phyloP scores from a whole-genome alignment of 108 stramenopile genomes.

The Skeletonema marinoi region DNA sequence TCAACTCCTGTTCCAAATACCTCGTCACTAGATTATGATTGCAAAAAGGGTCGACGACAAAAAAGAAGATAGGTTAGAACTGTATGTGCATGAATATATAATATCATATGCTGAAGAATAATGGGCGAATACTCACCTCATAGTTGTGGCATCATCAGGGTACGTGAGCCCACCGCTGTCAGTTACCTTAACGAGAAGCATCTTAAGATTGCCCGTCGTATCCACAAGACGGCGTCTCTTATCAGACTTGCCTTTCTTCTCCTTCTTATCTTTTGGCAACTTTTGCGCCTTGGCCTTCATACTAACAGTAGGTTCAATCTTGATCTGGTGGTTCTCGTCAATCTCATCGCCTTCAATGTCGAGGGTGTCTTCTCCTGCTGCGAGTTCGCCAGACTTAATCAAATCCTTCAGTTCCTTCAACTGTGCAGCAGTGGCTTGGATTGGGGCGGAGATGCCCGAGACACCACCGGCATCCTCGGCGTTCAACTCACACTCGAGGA shows the following conservation, averaged over 20 bases:
- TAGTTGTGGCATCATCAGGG: background rate
- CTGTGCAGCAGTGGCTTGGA: background rate
- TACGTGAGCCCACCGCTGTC: background rate
- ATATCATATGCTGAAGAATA: background rate
- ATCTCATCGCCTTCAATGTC: background rate
- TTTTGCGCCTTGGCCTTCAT: background rate
- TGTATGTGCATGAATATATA: background rate
- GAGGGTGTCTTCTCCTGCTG: background rate
- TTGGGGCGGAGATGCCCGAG: background rate
- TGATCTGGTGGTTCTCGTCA: no score
- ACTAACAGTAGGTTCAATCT: no score
- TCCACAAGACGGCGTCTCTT: background rate
- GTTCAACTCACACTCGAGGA: background rate
- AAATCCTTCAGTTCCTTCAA: background rate
- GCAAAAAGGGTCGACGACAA: background rate
- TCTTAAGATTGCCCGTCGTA: background rate
- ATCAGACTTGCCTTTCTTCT: no score
- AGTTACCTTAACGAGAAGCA: background rate
- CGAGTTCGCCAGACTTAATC: background rate
- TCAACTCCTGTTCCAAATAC: conserved; percentile 39
- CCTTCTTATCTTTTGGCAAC: background rate
- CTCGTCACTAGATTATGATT: conserved; percentile 2
- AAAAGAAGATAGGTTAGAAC: background rate
- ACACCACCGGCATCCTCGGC: background rate
- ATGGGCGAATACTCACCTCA: background rate